Base-by-base conservation (phyloP, 1,284 basidiomycete species). In the Apiotrichum domesticum region DNA sequence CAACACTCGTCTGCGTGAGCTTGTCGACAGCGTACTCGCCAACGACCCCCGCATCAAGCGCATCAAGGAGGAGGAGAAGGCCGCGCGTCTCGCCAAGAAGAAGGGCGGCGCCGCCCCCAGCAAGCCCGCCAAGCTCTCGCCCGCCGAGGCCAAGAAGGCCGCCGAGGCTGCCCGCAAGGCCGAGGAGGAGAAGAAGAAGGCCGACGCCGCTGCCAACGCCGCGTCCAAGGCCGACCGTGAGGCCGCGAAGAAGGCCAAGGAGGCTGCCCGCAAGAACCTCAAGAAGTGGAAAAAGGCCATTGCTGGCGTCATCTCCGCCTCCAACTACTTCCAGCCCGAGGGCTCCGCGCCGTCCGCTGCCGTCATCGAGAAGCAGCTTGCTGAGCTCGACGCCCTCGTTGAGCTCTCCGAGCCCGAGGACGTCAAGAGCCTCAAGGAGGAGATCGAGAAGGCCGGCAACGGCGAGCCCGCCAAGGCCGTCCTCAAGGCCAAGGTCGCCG, bases 21-120 rank as follows among this genome's bases (percentile, higher is more conserved):
- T 98, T 33, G 92, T 98, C 50, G 96, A 98, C 79, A 80, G 87
- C 58, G 85, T 91, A 8, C 83, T 98, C 55, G 82, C 84, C 58
- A 73, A 87, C 61, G 95, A 98, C 76, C 95, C 95, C 35, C 89
- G 95, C 62, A 97, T 98, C 82, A 98, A 95, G 80, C 83, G 90
- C 62, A 96, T 98, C 82, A 96, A 95, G 78, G 87, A 91, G 64
- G 86, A 96, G 70, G 95, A 98, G 79, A 98, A 97, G 77, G 91
- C 89, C 58, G 91, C 90, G 1, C 83, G 94, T 35, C 90, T 94
- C 69, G 90, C 90, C 45, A 98, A 98, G 83, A 93, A 91, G 80
- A 79, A 85, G 75, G 83, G 77, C 47, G 77, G 76, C 54, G 76
- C 73, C 15, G 65, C 55, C 34, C 13, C 56, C 44, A 54, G 71